A percentile compares a stretch with the other conserved stretches of the same genome.
phyloP scores from a whole-genome alignment of 768 basidiomycete species.

The Guyanaporus albipodus region DNA sequence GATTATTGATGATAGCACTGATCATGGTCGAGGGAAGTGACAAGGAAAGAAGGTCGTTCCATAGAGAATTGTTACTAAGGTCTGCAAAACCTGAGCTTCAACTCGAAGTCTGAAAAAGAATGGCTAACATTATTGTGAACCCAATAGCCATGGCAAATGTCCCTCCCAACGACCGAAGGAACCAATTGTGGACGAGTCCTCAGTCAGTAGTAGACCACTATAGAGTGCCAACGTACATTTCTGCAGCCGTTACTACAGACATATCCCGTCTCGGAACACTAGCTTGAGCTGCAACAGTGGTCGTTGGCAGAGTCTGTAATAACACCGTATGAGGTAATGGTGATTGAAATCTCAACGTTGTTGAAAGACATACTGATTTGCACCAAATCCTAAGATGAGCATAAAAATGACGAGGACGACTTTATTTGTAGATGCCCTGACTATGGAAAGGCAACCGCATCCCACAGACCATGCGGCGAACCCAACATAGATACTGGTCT shows the following conservation, averaged over 20 bases:
- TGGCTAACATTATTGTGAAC: slow-evolving; percentile 48
- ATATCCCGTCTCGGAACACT: slow-evolving; percentile 66
- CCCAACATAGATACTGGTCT: not conserved
- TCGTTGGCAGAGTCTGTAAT: slow-evolving; percentile 51
- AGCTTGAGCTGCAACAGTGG: slow-evolving; percentile 68
- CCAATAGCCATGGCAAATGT: slow-evolving; percentile 62
- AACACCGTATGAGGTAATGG: not conserved
- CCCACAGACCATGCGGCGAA: not conserved
- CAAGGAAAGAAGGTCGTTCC: slow-evolving; percentile 36
- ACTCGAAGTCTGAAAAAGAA: slow-evolving; percentile 5
- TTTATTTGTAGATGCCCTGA: not conserved
- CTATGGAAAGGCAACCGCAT: not conserved
- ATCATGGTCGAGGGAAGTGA: slow-evolving; percentile 37
- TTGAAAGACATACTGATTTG: not conserved
- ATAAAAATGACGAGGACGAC: not conserved
- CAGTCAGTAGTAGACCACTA: not conserved
- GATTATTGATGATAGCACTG: slow-evolving; percentile 47
- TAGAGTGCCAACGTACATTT: too few species aligned
- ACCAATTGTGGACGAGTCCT: slow-evolving; percentile 34
- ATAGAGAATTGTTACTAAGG: slow-evolving; percentile 46
- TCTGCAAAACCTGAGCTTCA: not conserved
- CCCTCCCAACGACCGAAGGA: slow-evolving; percentile 67
- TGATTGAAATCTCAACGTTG: not conserved
- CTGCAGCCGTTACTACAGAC: slow-evolving; percentile 68
- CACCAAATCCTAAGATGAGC: not conserved